Evolutionary conservation across 139 green algal species (phyloP), one percentile per base, ranked within the genome.

Genomic region (Closterium sp.): DNA sequence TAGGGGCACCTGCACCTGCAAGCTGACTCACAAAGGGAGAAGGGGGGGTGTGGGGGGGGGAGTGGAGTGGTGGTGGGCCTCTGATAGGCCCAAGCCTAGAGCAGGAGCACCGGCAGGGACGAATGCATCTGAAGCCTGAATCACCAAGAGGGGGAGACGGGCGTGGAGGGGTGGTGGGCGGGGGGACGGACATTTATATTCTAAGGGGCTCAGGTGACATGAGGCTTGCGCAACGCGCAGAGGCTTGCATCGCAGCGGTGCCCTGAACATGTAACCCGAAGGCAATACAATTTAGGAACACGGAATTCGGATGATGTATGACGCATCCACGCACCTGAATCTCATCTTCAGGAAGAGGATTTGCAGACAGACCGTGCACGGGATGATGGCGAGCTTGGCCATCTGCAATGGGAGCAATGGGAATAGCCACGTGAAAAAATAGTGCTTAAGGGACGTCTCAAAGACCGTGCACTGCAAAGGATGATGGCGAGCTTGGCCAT

Each of bases 401-500:
- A 96, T 96, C 92, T 96, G 91, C n/a, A 38, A 38, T 38, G 32
- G 32, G 32, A 38, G 32, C 32, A 38, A 38, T 38, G 32, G 32
- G 32, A 38, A 38, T 3, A 38, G 32, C 32, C 32, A 38, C 32
- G 32, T 38, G 32, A 38, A 38, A 7, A 38, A 38, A 38, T 2
- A 38, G 32, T 38, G 32, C 3, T 38, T 38, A 7, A 7, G 32
- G 3, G 32, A 38, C 32, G 32, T 38, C 32, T 38, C 32, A 38
- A 38, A 38, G 17, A 96, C 94, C 24, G 95, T 96, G 85, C 85
- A 95, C 11, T 96, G 85, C 85, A 95, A 2, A 94, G 95, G 73
- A 96, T 96, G 91, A 96, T 96, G 28, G 91, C 94, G 17, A 96
- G 90, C 88, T 95, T 96, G 9, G 95, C 95, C 95, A 96, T 96